Conservation (phyloP, 2,329 filamentous ascomycete genomes). For the Cercospora nicotianae region DNA sequence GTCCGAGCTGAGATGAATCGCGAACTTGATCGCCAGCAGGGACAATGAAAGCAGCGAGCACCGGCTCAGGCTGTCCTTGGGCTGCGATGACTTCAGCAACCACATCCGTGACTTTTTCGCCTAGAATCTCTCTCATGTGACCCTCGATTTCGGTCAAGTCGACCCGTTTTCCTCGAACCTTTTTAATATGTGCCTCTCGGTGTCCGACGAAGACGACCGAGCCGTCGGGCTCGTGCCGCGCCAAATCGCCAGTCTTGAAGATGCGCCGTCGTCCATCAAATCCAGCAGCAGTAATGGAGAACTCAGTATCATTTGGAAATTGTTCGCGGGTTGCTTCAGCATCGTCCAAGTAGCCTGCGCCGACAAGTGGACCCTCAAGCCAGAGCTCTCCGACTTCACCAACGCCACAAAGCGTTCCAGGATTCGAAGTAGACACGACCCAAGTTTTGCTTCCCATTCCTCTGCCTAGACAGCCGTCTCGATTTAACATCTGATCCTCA, state of each 20-base stretch:
- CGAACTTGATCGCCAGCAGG: slow-evolving; percentile 1
- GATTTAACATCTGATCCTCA: slow-evolving; percentile 16
- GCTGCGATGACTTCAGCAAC: slow-evolving; percentile 9
- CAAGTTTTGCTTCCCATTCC: slow-evolving; percentile 26
- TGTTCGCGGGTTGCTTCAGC: too few relatives aligned
- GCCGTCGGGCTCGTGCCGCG: slow-evolving; percentile 55
- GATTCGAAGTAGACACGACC: slow-evolving; percentile 34
- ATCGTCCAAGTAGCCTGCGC: slow-evolving; percentile 46
- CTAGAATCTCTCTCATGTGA: slow-evolving; percentile 20
- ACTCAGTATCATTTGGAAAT: slow-evolving; percentile 32
- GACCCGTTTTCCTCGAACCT: slow-evolving; percentile 73
- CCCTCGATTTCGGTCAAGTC: slow-evolving; percentile 70
- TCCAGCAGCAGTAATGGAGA: slow-evolving; percentile 19
- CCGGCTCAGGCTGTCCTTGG: slow-evolving; percentile 24
- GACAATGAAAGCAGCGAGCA: slow-evolving; percentile 15
- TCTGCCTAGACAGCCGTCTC: slow-evolving; percentile 36
- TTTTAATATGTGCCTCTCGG: slow-evolving; percentile 69
- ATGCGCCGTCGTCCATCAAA: slow-evolving; percentile 45
- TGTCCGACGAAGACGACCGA: slow-evolving; percentile 63
- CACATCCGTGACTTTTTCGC: slow-evolving; percentile 40
- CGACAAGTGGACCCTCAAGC: slow-evolving; percentile 49
- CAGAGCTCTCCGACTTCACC: slow-evolving; percentile 53
- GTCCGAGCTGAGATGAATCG: slow-evolving; percentile 1
- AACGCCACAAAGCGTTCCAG: slow-evolving; percentile 39
- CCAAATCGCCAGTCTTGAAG: slow-evolving; percentile 64